These are phyloP conservation scores for Lichina pygmaea DNA, from an alignment of 495 filamentous ascomycete genomes.

Conservation along the genomic window DNA sequence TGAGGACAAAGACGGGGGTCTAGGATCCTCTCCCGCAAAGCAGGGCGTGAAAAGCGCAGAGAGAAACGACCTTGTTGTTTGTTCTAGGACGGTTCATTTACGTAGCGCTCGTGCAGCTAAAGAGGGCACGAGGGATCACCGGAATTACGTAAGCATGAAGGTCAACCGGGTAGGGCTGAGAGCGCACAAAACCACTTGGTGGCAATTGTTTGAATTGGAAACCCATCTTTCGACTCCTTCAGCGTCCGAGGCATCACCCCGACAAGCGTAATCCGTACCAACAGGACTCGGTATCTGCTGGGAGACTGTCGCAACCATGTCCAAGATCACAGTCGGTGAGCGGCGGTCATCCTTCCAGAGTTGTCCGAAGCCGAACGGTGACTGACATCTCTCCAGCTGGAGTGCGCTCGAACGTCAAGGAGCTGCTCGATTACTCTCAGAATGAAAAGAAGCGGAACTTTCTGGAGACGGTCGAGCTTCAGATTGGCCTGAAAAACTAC, in stretches of 20 bases:
- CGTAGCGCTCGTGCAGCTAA: too few relatives aligned
- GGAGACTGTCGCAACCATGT: slow-evolving; percentile 27
- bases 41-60: too few relatives aligned
- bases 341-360: slow-evolving; percentile 1
- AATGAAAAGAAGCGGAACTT: slow-evolving; percentile 99
- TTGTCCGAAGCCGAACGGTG: background rate
- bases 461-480: slow-evolving; percentile 82
- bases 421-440: slow-evolving; percentile 75
- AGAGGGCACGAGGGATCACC: too few relatives aligned
- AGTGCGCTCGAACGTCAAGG: slow-evolving; percentile 82
- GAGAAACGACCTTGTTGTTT: too few relatives aligned
- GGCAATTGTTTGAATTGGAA: too few relatives aligned
- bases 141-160: too few relatives aligned
- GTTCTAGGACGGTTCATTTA: too few relatives aligned
- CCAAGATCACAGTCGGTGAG: slow-evolving; percentile 12
- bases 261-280: slow-evolving; percentile 6
- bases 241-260: background rate
- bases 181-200: too few relatives aligned
- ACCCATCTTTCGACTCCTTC: too few relatives aligned
- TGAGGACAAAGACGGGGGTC: too few relatives aligned
- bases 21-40: too few relatives aligned
- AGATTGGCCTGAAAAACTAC: slow-evolving; percentile 99
- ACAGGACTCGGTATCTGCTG: slow-evolving; percentile 18
- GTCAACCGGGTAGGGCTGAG: too few relatives aligned
- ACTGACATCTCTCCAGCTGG: slow-evolving; percentile 33